Base-by-base conservation (phyloP, 768 basidiomycete species). In the Mycena chlorophos region DNA sequence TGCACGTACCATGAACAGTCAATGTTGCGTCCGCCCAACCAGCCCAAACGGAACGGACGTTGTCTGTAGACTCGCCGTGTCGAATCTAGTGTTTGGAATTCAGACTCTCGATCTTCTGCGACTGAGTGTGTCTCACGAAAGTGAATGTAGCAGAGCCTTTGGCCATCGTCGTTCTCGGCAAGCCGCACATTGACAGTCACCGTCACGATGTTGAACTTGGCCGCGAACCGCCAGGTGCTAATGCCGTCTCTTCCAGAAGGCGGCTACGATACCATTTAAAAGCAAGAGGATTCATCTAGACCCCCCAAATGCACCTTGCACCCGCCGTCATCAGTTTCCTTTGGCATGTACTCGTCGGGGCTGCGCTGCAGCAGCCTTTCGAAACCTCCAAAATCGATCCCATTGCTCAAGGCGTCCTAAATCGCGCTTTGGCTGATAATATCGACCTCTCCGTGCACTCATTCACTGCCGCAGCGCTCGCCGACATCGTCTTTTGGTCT, bases 41-140 rank as follows among this genome's bases (percentile, higher is more conserved):
- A 38, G 89, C 87, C 88, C 89, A 90, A 4, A 87, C 68, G 25
- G 69, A 60, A 27, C 63, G 89, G 65, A 86, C 58, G 62, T 92
- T 92, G 61, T 91, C 89, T 29, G 79, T 82, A 6, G 89, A 89
- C 63, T 92, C 87, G 26, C 84, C 89, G 66, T 92, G 89, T 51
- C 89, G 76, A 61, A 90, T 75, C 88, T 91, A 27, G 23, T 26
- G 47, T 16, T 39, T 23, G 26, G 22, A 38, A 56, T 30, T 34
- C 10, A 34, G 31, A 46, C 4, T 46, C 6, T 6, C 8, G 12
- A n/a, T 46, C 13, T 10, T 25, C 5, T 46, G n/a, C n/a, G n/a
- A n/a, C n/a, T 46, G 25, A 25, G 45, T 12, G 23, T 12, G 27
- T 14, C 31, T 67, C 55, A 78, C 78, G 56, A 79, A 69, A 13